phyloP scores from a whole-genome alignment of 176 grass and related monocot species.

The Oryza rufipogon region DNA sequence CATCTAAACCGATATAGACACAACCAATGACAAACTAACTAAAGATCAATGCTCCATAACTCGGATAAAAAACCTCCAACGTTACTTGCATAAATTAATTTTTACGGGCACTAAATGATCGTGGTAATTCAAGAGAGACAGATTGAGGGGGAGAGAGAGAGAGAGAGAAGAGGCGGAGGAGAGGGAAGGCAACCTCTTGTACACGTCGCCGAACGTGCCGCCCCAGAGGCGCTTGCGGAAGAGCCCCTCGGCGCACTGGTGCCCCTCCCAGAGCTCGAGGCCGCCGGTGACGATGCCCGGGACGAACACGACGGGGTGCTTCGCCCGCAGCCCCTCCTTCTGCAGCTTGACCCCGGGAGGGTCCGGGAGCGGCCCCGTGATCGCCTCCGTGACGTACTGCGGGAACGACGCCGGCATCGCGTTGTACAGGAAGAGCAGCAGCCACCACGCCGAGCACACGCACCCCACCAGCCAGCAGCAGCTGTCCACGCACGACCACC shows the following conservation, averaged over 20 bases:
- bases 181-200: constrained; percentile 71
- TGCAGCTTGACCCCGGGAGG: constrained; percentile 86
- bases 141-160: background rate
- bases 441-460: constrained; percentile 93
- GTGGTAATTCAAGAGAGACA: background rate
- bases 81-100: background rate
- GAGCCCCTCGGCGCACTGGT: constrained; percentile 89
- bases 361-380: constrained; percentile 86
- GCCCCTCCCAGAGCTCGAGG: constrained; percentile 97
- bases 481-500: constrained; percentile 80
- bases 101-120: background rate
- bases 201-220: constrained; percentile 90
- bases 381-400: constrained; percentile 94
- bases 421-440: constrained; percentile 94
- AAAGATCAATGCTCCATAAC: background rate
- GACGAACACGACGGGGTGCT: constrained; percentile 96
- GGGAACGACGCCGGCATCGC: constrained; percentile 97
- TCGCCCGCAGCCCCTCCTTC: constrained; percentile 85
- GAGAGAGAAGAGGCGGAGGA: background rate
- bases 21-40: constrained; percentile 13
- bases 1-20: constrained; percentile 21
- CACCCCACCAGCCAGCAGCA: constrained; percentile 95
- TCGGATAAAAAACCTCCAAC: constrained; percentile 13
- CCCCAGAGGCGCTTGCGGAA: constrained; percentile 98
- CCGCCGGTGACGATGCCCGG: constrained; percentile 96